Evolutionary conservation across 345 rosid species (phyloP).

Genomic region (Arabidopsis suecica): DNA sequence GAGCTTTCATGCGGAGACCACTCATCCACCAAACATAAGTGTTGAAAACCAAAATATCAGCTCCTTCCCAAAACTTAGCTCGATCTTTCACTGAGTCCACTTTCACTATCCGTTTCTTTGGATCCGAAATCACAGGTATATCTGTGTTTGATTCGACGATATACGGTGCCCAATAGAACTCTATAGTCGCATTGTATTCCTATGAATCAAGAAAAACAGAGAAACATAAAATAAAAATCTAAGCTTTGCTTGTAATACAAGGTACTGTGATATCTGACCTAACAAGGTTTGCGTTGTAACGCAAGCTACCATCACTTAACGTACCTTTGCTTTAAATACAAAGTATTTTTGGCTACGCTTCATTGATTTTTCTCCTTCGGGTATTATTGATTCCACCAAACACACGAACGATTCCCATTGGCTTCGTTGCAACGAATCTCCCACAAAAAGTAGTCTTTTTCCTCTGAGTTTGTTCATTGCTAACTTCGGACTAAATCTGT

Average conservation of each 20-base stretch:
- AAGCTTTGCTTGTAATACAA: conserved; percentile 63
- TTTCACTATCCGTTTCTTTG: conserved; percentile 73
- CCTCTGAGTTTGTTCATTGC: conserved; percentile 71
- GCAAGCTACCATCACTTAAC: not conserved
- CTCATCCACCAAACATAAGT: conserved; percentile 99
- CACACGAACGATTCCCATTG: conserved; percentile 96
- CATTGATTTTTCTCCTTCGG: conserved; percentile 67
- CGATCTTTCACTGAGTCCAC: conserved; percentile 82
- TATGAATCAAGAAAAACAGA: conserved; percentile 14
- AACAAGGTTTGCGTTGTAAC: not conserved
- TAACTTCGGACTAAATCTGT: conserved; percentile 71
- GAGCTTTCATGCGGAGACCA: conserved; percentile 63
- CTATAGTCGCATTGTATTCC: conserved; percentile 83
- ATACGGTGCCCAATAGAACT: conserved; percentile 96
- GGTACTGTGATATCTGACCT: conserved; percentile 33
- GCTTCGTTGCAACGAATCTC: conserved; percentile 85
- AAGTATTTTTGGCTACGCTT: conserved; percentile 50
- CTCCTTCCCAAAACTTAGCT: conserved; percentile 73
- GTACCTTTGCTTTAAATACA: conserved; percentile 79
- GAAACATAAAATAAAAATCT: not conserved
- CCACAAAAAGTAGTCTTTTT: conserved; percentile 79
- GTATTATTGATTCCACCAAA: conserved; percentile 70
- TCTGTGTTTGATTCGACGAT: conserved; percentile 87
- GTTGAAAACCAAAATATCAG: conserved; percentile 82
- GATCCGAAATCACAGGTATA: conserved; percentile 60